phyloP scores from a whole-genome alignment of 208 protist species.

The Wallacemonas sp. region DNA sequence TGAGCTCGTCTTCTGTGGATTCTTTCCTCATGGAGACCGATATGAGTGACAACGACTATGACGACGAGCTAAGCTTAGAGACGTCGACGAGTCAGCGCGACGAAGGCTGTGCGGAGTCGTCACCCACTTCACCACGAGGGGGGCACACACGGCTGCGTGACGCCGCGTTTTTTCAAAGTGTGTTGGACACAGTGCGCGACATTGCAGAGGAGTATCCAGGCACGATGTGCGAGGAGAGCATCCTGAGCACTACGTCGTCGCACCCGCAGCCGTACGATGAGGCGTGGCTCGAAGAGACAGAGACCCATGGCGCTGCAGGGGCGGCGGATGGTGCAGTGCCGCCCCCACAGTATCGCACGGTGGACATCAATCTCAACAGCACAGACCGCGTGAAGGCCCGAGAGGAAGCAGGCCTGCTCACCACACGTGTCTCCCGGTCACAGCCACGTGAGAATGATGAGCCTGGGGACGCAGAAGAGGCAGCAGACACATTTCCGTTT shows the following conservation, averaged over 20 bases:
- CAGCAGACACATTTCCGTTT: constrained; percentile 25
- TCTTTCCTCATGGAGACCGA: constrained; percentile 24
- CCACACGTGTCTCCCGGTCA: background rate
- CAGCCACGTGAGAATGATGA: background rate
- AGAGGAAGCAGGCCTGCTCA: constrained; percentile 12
- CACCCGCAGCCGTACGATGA: background rate
- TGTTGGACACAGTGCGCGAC: constrained; percentile 49
- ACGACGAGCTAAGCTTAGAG: background rate
- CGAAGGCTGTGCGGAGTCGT: too few species aligned
- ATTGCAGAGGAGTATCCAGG: constrained; percentile 68
- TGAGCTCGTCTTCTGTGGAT: too few species aligned
- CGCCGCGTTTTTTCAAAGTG: constrained; percentile 48
- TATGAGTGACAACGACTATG: background rate
- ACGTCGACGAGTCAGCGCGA: too few species aligned
- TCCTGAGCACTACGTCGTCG: constrained; percentile 33
- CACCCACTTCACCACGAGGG: too few species aligned
- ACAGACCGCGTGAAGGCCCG: constrained; percentile 14
- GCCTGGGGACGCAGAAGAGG: constrained; percentile 1
- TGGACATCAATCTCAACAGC: constrained; percentile 61
- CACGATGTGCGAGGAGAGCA: constrained; percentile 52
- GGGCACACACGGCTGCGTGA: constrained; percentile 1
- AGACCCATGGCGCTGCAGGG: too few species aligned
- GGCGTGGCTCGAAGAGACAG: constrained; percentile 5
- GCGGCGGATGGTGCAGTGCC: background rate
- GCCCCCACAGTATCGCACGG: constrained; percentile 24